Percentiles rank a stretch among this genome's conserved stretches.
phyloP scores from a whole-genome alignment of 2,329 filamentous ascomycete genomes.

The Pestalotiopsis sp. region DNA sequence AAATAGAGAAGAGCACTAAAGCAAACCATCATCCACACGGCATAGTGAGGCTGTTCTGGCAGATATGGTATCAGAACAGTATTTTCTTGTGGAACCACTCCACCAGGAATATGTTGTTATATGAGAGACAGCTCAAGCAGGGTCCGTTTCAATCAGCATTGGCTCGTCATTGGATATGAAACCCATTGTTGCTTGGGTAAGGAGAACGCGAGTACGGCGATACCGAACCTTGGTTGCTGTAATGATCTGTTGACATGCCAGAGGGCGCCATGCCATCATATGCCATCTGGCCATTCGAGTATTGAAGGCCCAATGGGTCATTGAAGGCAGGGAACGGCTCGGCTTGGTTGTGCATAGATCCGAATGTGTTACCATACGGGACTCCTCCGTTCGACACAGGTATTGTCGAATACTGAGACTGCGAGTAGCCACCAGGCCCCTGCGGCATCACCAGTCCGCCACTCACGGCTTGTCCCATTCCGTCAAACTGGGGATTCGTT shows the following conservation, averaged over 20 bases:
- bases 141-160: slow-evolving; percentile 19
- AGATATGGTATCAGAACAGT: background rate
- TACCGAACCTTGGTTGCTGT: slow-evolving; percentile 41
- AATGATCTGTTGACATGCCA: slow-evolving; percentile 35
- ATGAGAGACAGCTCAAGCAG: background rate
- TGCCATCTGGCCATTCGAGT: slow-evolving; percentile 29
- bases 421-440: slow-evolving; percentile 19
- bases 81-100: background rate
- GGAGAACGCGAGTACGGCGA: slow-evolving; percentile 47
- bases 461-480: slow-evolving; percentile 18
- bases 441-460: slow-evolving; percentile 26
- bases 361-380: slow-evolving; percentile 31
- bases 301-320: slow-evolving; percentile 39
- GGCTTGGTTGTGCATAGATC: slow-evolving; percentile 32
- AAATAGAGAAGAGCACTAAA: background rate
- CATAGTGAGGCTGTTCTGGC: background rate
- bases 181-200: slow-evolving; percentile 37
- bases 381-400: slow-evolving; percentile 30
- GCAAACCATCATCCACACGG: background rate
- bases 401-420: slow-evolving; percentile 31
- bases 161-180: slow-evolving; percentile 27
- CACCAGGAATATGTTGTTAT: background rate
- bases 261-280: slow-evolving; percentile 36
- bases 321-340: slow-evolving; percentile 41
- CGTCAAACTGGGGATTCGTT: background rate